phyloP scores from a whole-genome alignment of 805 yeast species.

The Blastobotrys peoriensis region DNA sequence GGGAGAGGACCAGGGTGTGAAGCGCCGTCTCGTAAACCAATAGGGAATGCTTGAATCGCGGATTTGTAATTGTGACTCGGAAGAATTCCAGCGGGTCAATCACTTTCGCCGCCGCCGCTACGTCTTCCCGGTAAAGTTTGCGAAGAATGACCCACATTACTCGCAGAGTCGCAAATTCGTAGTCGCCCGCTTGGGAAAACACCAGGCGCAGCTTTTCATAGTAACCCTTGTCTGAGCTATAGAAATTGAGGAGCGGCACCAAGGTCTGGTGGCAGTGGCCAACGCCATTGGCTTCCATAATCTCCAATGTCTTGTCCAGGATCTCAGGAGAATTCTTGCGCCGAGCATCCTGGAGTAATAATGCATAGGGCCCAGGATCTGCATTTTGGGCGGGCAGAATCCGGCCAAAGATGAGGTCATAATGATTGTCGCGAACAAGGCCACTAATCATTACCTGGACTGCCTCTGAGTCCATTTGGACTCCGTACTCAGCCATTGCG shows the following conservation, averaged over 20 bases:
- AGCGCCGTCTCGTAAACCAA: constrained; percentile 16
- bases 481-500: constrained; percentile 17
- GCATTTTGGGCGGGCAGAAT: constrained; percentile 13
- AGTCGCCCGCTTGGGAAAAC: not conserved
- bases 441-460: constrained; percentile 15
- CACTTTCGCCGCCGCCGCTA: not conserved
- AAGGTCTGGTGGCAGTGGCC: constrained; percentile 9
- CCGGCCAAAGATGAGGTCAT: constrained; percentile 9
- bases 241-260: constrained; percentile 15
- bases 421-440: constrained; percentile 13
- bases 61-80: constrained; percentile 10
- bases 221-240: constrained; percentile 13
- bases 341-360: constrained; percentile 19
- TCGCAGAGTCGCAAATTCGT: not conserved
- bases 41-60: constrained; percentile 11
- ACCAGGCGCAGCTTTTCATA: constrained; percentile 7
- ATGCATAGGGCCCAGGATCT: constrained; percentile 8
- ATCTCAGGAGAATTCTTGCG: constrained; percentile 10
- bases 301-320: constrained; percentile 1
- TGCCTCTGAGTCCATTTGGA: constrained; percentile 8
- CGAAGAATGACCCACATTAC: constrained; percentile 3
- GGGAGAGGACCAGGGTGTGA: constrained; percentile 15
- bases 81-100: constrained; percentile 12
- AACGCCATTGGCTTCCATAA: constrained; percentile 9
- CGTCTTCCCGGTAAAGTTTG: not conserved